Evolutionary conservation across 306 rosid genomes (phyloP).

Genomic region (Quercus aquifolioides): DNA sequence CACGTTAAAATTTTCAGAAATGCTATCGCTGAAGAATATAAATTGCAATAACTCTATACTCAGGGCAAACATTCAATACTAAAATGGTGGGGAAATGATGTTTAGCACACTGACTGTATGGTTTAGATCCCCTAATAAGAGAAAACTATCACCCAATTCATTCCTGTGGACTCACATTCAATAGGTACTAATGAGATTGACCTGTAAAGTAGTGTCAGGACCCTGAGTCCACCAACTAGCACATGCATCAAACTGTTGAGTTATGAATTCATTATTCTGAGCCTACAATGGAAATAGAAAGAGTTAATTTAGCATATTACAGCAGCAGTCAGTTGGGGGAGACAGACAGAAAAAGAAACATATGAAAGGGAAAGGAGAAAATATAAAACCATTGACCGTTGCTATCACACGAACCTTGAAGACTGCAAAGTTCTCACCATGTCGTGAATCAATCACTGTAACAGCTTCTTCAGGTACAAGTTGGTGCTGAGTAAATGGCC

Average conservation of each 20-base stretch:
- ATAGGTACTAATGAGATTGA: conserved; percentile 24
- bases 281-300: conserved; percentile 6
- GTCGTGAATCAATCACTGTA: conserved; percentile 94
- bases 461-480: conserved; percentile 69
- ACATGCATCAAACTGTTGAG: conserved; percentile 89
- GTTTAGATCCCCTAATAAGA: not conserved
- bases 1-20: conserved; percentile 50
- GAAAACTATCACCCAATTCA: not conserved
- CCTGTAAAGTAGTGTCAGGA: conserved; percentile 89
- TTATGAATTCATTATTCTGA: conserved; percentile 54
- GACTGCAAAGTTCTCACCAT: conserved; percentile 84
- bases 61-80: conserved; percentile 7
- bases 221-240: conserved; percentile 99
- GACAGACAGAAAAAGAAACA: not conserved
- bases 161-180: not conserved
- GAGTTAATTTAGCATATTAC: not conserved
- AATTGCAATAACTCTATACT: conserved; percentile 7
- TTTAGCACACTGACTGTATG: not conserved
- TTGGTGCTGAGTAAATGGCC: conserved; percentile 98
- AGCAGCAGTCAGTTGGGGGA: not conserved
- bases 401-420: conserved; percentile 71
- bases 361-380: not conserved
- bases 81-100: not conserved
- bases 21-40: conserved; percentile 13
- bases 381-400: not conserved